Conservation (phyloP, 2,329 filamentous ascomycete genomes). For the Scolecobasidium constrictum region DNA sequence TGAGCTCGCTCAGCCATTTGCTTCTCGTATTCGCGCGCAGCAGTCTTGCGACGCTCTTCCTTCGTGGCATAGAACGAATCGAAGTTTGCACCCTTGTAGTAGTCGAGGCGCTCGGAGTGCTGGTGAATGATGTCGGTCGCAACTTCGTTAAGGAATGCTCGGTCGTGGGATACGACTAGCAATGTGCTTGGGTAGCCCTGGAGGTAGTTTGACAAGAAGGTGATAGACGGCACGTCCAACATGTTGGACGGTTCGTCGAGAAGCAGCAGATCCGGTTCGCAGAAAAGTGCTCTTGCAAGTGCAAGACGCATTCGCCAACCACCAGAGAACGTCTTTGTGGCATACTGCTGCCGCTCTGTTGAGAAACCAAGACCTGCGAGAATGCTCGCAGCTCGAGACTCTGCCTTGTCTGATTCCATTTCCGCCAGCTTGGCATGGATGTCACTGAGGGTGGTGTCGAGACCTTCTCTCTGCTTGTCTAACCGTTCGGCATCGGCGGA, state of each 20-base stretch:
- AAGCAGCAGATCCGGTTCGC: constrained; percentile 88
- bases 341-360: constrained; percentile 76
- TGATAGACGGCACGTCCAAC: constrained; percentile 99
- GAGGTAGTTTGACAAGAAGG: constrained; percentile 92
- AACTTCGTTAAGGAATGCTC: constrained; percentile 96
- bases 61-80: constrained; percentile 95
- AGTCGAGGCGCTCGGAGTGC: constrained; percentile 92
- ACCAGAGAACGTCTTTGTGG: constrained; percentile 97
- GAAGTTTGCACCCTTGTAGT: constrained; percentile 94
- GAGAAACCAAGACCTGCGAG: constrained; percentile 96
- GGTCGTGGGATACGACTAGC: constrained; percentile 94
- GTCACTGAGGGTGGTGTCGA: constrained; percentile 83
- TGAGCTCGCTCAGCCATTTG: constrained; percentile 92
- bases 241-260: constrained; percentile 99
- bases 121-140: constrained; percentile 99
- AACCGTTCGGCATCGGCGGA: constrained; percentile 77
- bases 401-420: constrained; percentile 99
- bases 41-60: constrained; percentile 92
- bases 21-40: constrained; percentile 95
- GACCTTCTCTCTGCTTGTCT: constrained; percentile 77
- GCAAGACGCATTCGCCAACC: constrained; percentile 99
- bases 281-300: constrained; percentile 89
- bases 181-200: constrained; percentile 90
- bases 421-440: constrained; percentile 86
- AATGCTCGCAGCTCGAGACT: constrained; percentile 90